Percentiles rank a stretch among this genome's conserved stretches.
Evolutionary conservation across 257 asterid species (phyloP).

Genomic region (Lantana camara): DNA sequence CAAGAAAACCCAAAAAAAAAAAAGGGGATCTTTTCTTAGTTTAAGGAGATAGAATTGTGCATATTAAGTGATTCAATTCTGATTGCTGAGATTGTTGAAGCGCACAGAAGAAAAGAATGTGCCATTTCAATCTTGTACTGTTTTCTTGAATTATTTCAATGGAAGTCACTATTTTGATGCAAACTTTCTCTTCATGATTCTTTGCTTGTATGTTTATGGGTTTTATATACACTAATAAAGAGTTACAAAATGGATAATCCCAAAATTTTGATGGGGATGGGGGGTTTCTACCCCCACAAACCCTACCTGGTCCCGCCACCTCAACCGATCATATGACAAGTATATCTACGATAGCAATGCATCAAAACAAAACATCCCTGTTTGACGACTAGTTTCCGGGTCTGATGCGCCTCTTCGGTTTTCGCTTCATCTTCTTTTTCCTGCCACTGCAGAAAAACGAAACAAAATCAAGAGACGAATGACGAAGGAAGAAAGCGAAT

Average conservation of each 20-base stretch:
- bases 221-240: too few relatives aligned
- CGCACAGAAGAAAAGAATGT: constrained; percentile 21
- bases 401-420: constrained; percentile 46
- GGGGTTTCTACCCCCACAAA: too few relatives aligned
- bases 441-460: constrained; percentile 34
- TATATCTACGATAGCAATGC: neutral
- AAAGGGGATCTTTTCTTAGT: neutral
- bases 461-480: too few relatives aligned
- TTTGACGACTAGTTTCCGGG: constrained; percentile 30
- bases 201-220: too few relatives aligned
- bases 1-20: neutral
- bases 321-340: too few relatives aligned
- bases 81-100: constrained; percentile 30
- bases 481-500: neutral
- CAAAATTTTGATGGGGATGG: too few relatives aligned
- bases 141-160: neutral
- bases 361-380: neutral
- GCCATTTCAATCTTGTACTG: constrained; percentile 34
- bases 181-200: too few relatives aligned
- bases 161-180: neutral
- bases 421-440: constrained; percentile 48
- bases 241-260: too few relatives aligned
- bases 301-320: too few relatives aligned
- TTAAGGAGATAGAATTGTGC: neutral
- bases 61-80: constrained; percentile 17